Conservation (phyloP, 331 rosid species). For the Quercus phellos region DNA sequence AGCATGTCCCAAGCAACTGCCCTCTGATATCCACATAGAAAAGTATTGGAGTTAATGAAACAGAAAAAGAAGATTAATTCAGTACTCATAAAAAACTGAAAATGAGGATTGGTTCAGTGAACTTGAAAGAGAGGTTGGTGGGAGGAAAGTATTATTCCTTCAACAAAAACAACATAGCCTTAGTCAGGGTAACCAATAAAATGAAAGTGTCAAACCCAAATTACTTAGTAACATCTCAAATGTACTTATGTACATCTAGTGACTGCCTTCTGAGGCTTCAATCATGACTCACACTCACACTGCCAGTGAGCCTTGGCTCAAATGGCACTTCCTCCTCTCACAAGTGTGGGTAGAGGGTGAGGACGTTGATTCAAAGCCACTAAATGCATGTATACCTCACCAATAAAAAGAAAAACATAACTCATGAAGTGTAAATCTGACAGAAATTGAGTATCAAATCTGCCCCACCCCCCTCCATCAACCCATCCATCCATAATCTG, state of each 20-base stretch:
- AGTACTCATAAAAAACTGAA: conserved; percentile 6
- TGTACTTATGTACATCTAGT: neutral
- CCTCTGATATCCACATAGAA: conserved; percentile 43
- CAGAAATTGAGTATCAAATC: no score
- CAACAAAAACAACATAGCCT: neutral
- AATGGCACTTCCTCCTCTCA: no score
- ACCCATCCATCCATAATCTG: neutral
- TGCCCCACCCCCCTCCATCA: neutral
- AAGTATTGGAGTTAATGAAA: neutral
- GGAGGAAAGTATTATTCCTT: neutral
- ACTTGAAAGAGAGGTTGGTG: neutral
- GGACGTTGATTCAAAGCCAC: no score
- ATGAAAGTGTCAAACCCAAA: no score
- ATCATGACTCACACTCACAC: no score
- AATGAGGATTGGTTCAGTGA: conserved; percentile 16
- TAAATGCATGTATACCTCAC: no score
- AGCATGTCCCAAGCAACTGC: conserved; percentile 98
- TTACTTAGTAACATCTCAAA: neutral
- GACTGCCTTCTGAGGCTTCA: neutral
- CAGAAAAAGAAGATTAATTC: neutral
- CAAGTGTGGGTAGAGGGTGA: no score
- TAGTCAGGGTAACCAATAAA: no score
- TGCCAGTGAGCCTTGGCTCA: no score
- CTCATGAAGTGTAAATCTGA: no score
- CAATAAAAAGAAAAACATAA: no score